phyloP scores from a whole-genome alignment of 345 rosid species.

The thale cress (Arabidopsis thaliana) region TAIR10.1 NC_003070.9:917001-917500 shows the following conservation, averaged over 20 bases:
- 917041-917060: conserved; percentile 58
- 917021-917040: conserved; percentile 63
- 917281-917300: conserved; percentile 55
- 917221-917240: conserved; percentile 73
- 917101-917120: conserved; percentile 55
- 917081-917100: conserved; percentile 66
- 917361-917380: background rate
- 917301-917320: conserved; percentile 46
- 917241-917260: conserved; percentile 66
- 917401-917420: no score
- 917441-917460: no score
- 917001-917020: conserved; percentile 54
- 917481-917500: no score
- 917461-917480: no score
- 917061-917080: conserved; percentile 60
- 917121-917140: conserved; percentile 59
- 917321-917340: conserved; percentile 14
- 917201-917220: conserved; percentile 70
- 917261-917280: conserved; percentile 63
- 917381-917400: no score
- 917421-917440: no score
- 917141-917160: conserved; percentile 56
- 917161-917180: conserved; percentile 57
- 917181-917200: conserved; percentile 58
- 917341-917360: background rate